Evolutionary conservation across 2,329 filamentous ascomycete species (phyloP), one percentile per base, ranked within the genome.

Genomic region (Apiospora malaysiana): DNA sequence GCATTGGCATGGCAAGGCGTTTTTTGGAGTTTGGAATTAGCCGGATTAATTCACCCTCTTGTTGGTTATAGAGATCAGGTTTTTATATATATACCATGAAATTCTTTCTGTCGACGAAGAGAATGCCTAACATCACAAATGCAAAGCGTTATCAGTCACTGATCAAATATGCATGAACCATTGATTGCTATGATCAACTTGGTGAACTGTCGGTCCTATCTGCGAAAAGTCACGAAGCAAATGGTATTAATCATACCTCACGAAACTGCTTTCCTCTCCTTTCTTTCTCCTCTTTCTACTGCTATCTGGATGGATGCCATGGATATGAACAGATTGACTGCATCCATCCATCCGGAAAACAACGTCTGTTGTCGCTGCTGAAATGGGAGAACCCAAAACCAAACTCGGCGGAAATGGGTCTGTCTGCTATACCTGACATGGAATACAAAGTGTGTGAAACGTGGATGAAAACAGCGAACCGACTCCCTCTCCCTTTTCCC

Each of bases 1-100:
- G 51, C 40, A 67, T 42, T 43, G 63, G 40, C 42, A 42, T 67
- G 65, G 65, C 65, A 67, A n/a, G 40, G 65, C 65, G 65, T 67
- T 67, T 45, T 67, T 27, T 45, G 65, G 65, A 46, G 65, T 67
- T 63, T 23, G 9, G 4, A 9, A 27, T 32, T 7, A 37, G 14
- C 27, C 27, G 27, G 21, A 40, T 2, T 10, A 40, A 6, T 12
- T 12, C 18, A 14, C 12, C 4, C 7, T 32, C 18, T 27, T 63
- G 2, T 37, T 59, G 51, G 51, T 21, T 59, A 59, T 6, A 42
- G 5, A 5, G 42, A 32, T n/a, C 23, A 21, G 32, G 51, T 45
- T 16, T 16, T 4, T n/a, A 21, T 12, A 18, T 63, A 37, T 40
- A 56, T 27, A 59, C 18, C 51, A 59, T 9, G 37, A 8, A 63